Conservation (phyloP, 805 yeast species). For the Danielia reshetovae region DNA sequence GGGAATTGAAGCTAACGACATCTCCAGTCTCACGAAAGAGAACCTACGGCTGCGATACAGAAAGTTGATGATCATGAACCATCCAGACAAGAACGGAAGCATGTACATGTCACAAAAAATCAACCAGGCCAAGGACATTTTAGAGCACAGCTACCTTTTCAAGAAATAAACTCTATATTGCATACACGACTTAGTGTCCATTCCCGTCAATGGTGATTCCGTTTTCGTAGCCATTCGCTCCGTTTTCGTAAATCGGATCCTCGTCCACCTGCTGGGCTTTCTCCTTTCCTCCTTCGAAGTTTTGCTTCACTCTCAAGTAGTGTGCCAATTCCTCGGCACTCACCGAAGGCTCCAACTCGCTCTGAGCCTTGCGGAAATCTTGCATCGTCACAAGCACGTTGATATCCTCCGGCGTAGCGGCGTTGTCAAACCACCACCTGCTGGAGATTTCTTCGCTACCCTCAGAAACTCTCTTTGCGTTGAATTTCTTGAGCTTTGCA, state of each 20-base stretch:
- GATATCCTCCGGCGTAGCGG: conserved; percentile 63
- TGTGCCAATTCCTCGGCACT: conserved; percentile 83
- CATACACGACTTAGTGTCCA: conserved; percentile 3
- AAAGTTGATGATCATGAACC: conserved; percentile 37
- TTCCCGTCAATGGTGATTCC: background rate
- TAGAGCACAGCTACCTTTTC: conserved; percentile 37
- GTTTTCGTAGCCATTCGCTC: background rate
- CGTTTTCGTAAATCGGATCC: background rate
- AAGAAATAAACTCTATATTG: conserved; percentile 10
- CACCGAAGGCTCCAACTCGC: conserved; percentile 76
- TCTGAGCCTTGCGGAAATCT: conserved; percentile 76
- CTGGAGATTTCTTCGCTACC: conserved; percentile 51
- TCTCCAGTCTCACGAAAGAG: conserved; percentile 22
- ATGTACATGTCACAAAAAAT: conserved; percentile 38
- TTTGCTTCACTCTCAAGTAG: conserved; percentile 71
- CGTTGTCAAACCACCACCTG: conserved; percentile 88
- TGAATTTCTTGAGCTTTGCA: conserved; percentile 50
- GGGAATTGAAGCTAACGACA: conserved; percentile 41
- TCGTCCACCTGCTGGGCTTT: conserved; percentile 17
- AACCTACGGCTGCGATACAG: conserved; percentile 32
- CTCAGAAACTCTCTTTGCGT: conserved; percentile 25
- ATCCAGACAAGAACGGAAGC: conserved; percentile 41
- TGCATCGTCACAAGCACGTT: conserved; percentile 62
- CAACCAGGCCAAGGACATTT: conserved; percentile 40
- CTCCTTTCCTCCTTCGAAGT: conserved; percentile 69